Evolutionary conservation across 805 yeast species (phyloP), one percentile per base, ranked within the genome.

Genomic region (Metschnikowia borealis): DNA sequence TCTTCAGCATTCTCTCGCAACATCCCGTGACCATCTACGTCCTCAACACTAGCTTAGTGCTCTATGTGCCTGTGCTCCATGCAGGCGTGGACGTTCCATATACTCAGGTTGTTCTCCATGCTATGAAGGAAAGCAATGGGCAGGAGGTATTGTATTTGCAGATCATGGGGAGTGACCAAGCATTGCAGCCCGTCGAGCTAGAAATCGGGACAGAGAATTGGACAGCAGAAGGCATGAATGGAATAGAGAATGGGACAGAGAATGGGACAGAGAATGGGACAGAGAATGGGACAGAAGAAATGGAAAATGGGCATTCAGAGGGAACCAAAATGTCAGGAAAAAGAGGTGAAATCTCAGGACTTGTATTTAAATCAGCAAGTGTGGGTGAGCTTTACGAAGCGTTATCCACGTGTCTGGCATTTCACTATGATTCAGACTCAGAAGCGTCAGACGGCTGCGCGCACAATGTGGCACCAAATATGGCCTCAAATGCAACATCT

Each of bases 1-100:
- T 38, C 40, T 38, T 20, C 10, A 20, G 10, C 6, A 15, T 26
- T 8, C 8, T 38, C 6, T 38, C 29, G 13, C 26, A 38, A 5
- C 20, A 48, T 13, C 17, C 23, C 8, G 59, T 65, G 15, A 52
- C 66, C 5, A 44, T 73, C n/a, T 71, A 53, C 49, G 71, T 71
- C 29, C 59, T 72, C 47, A 71, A 71, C 56, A 64, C 69, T 8
- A 56, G 62, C 49, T 48, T 73, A 29, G 48, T 73, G 15, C 45
- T 72, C 14, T 71, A 74, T 73, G 58, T 64, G 40, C 47, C 50
- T 18, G 32, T 23, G 13, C 32, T 48, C 6, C 38, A 38, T 23
- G 47, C 53, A 14, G 77, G 76, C 1, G 48, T 71, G 26, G 72
- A 66, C 52, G 34, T 70, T 10, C 68, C 74, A 10, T 73, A 73